These are phyloP conservation scores for Citrullus amarus DNA, from an alignment of 306 rosid species.

Conservation along the genomic window DNA sequence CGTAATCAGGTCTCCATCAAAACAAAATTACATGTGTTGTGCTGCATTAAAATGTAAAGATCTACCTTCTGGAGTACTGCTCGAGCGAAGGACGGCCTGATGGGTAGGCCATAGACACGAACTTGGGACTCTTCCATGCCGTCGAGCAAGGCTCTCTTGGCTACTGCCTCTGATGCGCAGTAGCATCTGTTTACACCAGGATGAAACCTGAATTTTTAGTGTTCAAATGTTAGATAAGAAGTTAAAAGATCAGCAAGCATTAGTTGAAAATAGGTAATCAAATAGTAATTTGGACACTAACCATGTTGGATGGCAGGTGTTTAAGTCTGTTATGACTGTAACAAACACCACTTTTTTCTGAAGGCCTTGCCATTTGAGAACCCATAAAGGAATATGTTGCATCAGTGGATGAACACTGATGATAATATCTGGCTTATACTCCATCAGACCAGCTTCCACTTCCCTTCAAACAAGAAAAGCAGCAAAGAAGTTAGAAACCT, in stretches of 20 bases:
- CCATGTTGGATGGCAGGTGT: slow-evolving; percentile 94
- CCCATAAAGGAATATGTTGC: slow-evolving; percentile 99
- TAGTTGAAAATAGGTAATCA: background rate
- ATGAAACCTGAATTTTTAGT: slow-evolving; percentile 62
- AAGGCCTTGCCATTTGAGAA: slow-evolving; percentile 96
- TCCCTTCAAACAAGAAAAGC: slow-evolving; percentile 40
- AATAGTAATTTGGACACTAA: slow-evolving; percentile 14
- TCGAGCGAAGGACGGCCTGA: slow-evolving; percentile 87
- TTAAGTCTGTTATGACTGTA: slow-evolving; percentile 85
- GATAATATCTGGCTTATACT: slow-evolving; percentile 83
- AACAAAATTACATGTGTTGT: background rate
- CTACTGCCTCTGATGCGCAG: slow-evolving; percentile 81
- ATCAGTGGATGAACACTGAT: slow-evolving; percentile 95
- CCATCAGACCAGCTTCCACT: slow-evolving; percentile 96
- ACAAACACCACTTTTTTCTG: slow-evolving; percentile 82
- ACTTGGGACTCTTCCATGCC: slow-evolving; percentile 75
- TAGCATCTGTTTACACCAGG: slow-evolving; percentile 91
- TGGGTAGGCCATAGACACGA: slow-evolving; percentile 72
- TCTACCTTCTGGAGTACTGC: slow-evolving; percentile 65
- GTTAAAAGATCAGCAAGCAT: background rate
- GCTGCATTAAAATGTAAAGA: background rate
- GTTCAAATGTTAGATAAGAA: slow-evolving; percentile 9
- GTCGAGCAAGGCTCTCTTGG: slow-evolving; percentile 59
- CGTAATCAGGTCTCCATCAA: background rate
- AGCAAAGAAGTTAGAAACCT: slow-evolving; percentile 3